Evolutionary conservation across 2,329 filamentous ascomycete genomes (phyloP), one percentile per base, ranked within the genome.

Genomic region (Fusarium agapanthi): DNA sequence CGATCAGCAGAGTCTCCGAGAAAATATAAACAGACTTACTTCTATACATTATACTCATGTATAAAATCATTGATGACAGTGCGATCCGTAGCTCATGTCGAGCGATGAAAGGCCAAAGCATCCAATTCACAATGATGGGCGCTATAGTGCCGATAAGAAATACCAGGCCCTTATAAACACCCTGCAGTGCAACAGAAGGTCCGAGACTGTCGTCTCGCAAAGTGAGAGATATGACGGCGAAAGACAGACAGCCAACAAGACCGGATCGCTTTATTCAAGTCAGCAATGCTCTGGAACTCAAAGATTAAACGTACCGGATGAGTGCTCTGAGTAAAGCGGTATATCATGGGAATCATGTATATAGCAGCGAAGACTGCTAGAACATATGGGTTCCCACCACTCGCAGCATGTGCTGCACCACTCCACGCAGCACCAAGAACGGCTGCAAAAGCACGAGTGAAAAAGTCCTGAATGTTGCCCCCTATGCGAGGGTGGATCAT

Each of bases 41-140:
- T 76, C 88, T 81, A 75, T 90, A 90, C 13, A 89, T 83, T 65
- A 90, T 85, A 64, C 87, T 88, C 65, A 86, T 84, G 73, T 89
- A 88, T 54, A 89, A 86, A 71, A 90, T 81, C 86, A 88, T 90
- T 5, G 84, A 82, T 2, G 88, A 87, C 5, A 89, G 77, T 0
- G 87, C 87, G 65, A 86, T 87, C 28, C 88, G 81, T 20, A 90
- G 82, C 75, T 90, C 88, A 72, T 89, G 88, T 18, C 88, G 83
- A 16, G 88, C 88, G 10, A 90, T 84, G 69, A 90, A 90, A 6
- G 88, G 88, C 88, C 88, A 90, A 7, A 90, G 79, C 18, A 88
- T 74, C 88, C 88, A 90, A 71, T 89, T 90, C 20, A 89, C 84
- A 2, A 88, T 68, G 16, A 90, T 82, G 2, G 88, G 87, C 3